Evolutionary conservation across 345 rosid genomes (phyloP).

Genomic region (Euphorbia lathyris): DNA sequence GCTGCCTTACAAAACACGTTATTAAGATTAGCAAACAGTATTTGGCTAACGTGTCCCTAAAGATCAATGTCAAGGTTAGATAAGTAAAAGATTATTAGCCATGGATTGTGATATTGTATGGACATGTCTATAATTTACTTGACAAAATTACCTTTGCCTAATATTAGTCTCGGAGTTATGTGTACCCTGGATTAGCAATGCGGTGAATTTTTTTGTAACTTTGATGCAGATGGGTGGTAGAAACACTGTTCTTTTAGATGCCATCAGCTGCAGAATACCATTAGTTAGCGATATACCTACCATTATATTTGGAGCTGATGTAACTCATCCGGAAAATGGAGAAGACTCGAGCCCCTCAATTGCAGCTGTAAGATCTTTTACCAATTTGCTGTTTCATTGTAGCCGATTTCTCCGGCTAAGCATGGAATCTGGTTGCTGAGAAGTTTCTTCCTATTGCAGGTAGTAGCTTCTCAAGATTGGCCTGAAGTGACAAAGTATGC

Average conservation of each 20-base stretch:
- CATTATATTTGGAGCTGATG: conserved; percentile 97
- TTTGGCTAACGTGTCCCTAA: conserved; percentile 89
- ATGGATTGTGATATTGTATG: neutral
- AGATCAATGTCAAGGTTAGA: conserved; percentile 94
- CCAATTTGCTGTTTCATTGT: conserved; percentile 1
- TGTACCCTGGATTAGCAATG: neutral
- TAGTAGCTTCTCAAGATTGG: conserved; percentile 99
- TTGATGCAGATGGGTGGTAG: conserved; percentile 94
- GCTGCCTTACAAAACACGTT: conserved; percentile 95
- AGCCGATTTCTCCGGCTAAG: neutral
- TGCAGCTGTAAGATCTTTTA: conserved; percentile 64
- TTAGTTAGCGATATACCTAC: conserved; percentile 97
- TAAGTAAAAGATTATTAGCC: neutral
- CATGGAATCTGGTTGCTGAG: conserved; percentile 16
- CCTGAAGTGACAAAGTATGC: conserved; percentile 99
- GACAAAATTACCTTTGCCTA: neutral
- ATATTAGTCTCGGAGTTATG: neutral
- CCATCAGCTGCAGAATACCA: conserved; percentile 95
- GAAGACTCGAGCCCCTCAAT: conserved; percentile 99
- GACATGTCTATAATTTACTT: neutral
- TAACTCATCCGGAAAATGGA: conserved; percentile 99
- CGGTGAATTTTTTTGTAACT: neutral
- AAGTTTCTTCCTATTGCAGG: conserved; percentile 42
- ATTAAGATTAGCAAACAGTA: conserved; percentile 97
- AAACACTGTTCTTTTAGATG: conserved; percentile 94